These are phyloP conservation scores for Pichia sp. DNA, from an alignment of 1,139 yeast genomes.

Conservation along the genomic window DNA sequence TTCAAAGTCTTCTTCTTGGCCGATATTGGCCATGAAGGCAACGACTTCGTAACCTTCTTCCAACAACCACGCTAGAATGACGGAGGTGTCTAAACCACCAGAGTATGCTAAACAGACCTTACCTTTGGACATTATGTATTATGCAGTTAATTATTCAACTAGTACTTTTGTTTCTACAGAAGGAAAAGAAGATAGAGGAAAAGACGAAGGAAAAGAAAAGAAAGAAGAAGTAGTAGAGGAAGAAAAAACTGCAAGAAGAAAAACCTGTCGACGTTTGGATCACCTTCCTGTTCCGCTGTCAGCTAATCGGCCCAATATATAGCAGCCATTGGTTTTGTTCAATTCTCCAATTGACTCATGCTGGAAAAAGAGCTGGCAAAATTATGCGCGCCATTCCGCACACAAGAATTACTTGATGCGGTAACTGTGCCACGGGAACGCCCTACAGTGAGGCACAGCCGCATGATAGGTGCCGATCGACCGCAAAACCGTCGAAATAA, in stretches of 20 bases:
- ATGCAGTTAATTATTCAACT: neutral
- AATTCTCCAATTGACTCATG: neutral
- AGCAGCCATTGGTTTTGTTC: neutral
- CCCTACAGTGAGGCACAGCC: neutral
- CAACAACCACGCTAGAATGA: conserved; percentile 94
- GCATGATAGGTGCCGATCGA: neutral
- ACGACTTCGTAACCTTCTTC: conserved; percentile 98
- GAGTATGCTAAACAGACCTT: conserved; percentile 98
- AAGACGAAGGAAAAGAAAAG: neutral
- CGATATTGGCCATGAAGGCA: conserved; percentile 96
- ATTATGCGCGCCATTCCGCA: conserved; percentile 13
- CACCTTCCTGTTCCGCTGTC: neutral
- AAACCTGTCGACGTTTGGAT: neutral
- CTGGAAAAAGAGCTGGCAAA: neutral
- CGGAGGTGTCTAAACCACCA: conserved; percentile 98
- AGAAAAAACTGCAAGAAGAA: neutral
- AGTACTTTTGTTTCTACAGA: neutral
- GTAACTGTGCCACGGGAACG: neutral
- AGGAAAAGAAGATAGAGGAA: neutral
- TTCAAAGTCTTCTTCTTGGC: conserved; percentile 98
- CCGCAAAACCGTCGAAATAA: neutral
- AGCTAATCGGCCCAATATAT: neutral
- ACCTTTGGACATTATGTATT: conserved; percentile 74
- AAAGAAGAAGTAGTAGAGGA: neutral
- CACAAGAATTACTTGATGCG: conserved; percentile 6